Evolutionary conservation across 306 rosid genomes (phyloP).

Genomic region (Quercus suber): DNA sequence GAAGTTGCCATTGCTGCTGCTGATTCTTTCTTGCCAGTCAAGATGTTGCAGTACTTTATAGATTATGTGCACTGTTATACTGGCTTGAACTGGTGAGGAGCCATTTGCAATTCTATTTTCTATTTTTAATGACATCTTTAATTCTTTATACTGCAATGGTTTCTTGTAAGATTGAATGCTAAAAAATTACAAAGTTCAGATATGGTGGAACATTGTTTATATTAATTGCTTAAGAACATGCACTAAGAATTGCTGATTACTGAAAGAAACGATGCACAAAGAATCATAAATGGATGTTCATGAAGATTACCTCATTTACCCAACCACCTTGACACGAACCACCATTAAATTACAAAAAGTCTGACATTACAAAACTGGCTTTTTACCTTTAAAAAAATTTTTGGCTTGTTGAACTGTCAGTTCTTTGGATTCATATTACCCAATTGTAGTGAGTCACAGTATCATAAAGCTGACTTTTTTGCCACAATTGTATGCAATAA

Average conservation of each 20-base stretch:
- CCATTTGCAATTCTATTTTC: neutral
- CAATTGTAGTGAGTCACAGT: neutral
- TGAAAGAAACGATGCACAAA: neutral
- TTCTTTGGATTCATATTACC: neutral
- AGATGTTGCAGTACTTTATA: constrained; percentile 70
- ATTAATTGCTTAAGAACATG: neutral
- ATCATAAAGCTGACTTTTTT: neutral
- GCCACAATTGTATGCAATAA: neutral
- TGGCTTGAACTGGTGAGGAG: constrained; percentile 79
- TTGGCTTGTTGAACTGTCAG: neutral
- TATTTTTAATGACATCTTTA: neutral
- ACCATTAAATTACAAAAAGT: neutral
- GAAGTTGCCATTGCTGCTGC: constrained; percentile 93
- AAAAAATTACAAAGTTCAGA: neutral
- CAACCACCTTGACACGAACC: neutral
- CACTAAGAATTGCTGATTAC: neutral
- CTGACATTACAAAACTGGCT: neutral
- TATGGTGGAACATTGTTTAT: neutral
- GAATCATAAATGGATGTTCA: neutral
- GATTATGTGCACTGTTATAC: constrained; percentile 63
- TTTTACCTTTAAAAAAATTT: neutral
- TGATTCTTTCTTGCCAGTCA: constrained; percentile 73
- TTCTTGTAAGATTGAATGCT: neutral
- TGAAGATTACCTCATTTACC: neutral
- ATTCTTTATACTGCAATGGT: neutral